Base-by-base conservation (phyloP, 2,329 filamentous ascomycete species). In the Penicillium sp. region DNA sequence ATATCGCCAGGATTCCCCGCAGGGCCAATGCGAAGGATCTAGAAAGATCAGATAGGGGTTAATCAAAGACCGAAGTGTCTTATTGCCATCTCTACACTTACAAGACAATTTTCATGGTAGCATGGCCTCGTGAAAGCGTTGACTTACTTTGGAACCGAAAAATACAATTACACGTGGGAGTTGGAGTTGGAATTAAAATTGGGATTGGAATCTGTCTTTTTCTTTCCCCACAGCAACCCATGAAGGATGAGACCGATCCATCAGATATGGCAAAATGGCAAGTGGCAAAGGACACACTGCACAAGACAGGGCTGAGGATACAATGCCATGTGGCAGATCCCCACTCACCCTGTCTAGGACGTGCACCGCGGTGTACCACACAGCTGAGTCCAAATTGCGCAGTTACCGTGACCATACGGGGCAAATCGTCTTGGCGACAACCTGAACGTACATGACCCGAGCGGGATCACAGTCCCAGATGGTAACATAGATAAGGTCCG, bases 401-500 rank as follows among this genome's bases (percentile, higher is more conserved):
- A 39, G 4, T 10, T 12, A 5, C 18, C 10, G 16, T 38, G 18
- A 12, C 36, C 18, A 21, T 39, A 18, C 33, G 33, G 8, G 33
- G n/a, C 33, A 2, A 16, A 7, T 36, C 6, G 33, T 6, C 33
- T 36, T 36, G n/a, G 33, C 33, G 21, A 18, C 38, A 16, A 24
- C 1, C 3, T 6, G 29, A 33, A 21, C 13, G 33, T 16, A 8
- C 33, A 12, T 12, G 16, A 10, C 34, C 34, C 10, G 16, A 9
- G 34, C 16, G 16, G 36, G 16, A 39, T 12, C 63, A 28, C 60
- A 60, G 28, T 56, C 58, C n/a, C 42, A 28, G 39, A 26, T 60
- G 60, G 28, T 56, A 59, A 15, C 42, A 28, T 41, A 60, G 46
- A 66, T 60, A 29, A 53, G 56, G 45, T 68, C 61, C 39, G 60